A percentile compares a stretch with the other conserved stretches of the same genome.
phyloP scores from a whole-genome alignment of 441 rosid genomes.

The Gossypium aridum region DNA sequence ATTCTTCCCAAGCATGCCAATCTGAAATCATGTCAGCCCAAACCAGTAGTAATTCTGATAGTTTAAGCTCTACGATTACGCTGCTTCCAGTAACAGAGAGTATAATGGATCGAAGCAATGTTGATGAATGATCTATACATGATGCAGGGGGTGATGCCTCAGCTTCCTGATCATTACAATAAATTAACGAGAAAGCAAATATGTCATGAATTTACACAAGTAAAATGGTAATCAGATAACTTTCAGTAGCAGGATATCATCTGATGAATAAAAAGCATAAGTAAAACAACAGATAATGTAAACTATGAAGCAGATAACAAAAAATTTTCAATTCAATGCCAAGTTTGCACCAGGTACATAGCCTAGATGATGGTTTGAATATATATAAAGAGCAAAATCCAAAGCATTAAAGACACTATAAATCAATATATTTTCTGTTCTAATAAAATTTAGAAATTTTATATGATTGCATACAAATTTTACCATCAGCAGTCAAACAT shows the following conservation, averaged over 20 bases:
- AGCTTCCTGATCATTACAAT: slow-evolving; percentile 36
- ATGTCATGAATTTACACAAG: neutral
- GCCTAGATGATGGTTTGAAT: neutral
- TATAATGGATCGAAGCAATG: slow-evolving; percentile 54
- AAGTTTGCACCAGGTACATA: neutral
- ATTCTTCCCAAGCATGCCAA: slow-evolving; percentile 92
- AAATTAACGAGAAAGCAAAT: neutral
- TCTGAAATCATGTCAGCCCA: slow-evolving; percentile 80
- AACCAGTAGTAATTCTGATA: slow-evolving; percentile 49
- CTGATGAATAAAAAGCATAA: slow-evolving; percentile 4
- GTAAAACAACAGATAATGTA: slow-evolving; percentile 1
- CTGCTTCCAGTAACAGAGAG: slow-evolving; percentile 44
- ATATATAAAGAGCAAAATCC: neutral
- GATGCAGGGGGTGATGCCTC: slow-evolving; percentile 42
- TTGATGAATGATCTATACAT: slow-evolving; percentile 60
- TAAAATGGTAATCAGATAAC: neutral
- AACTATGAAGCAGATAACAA: neutral
- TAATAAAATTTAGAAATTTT: neutral
- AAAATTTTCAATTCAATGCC: neutral
- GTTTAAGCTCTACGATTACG: slow-evolving; percentile 41
- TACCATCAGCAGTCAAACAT: neutral
- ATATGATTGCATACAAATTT: neutral
- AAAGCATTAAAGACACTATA: neutral
- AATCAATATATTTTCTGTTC: neutral
- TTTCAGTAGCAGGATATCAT: neutral